Evolutionary conservation across 495 filamentous ascomycete genomes (phyloP), one percentile per base, ranked within the genome.

Genomic region (Niebla homalea): DNA sequence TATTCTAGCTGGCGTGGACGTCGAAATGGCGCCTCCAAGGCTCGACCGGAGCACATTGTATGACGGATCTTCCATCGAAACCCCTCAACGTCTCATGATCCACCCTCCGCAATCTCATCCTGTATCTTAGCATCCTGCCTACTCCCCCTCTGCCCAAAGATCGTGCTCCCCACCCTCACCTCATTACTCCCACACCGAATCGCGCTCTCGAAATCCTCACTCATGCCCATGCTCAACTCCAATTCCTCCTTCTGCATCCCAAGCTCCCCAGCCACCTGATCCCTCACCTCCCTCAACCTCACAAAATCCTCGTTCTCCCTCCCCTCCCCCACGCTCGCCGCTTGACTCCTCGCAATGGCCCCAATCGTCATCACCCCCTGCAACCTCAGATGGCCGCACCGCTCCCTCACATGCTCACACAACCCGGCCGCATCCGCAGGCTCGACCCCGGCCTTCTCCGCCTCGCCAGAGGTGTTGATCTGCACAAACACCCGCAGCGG

Each of bases 291-390:
- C 37, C 64, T 70, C 64, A 98, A 63, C 21, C 64, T 57, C 10
- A 78, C 55, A 60, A 97, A 97, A 68, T 98, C 92, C 64, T 89
- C 87, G 67, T 98, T 98, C 67, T 90, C 85, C 18, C 70, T 78
- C 52, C 86, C 90, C 6, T 75, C 57, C 20, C 78, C 81, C 10
- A 78, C 80, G 3, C 73, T 84, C 29, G 29, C 5, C 14, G 16
- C 45, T 57, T 76, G 70, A 22, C 82, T 88, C 49, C 89, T 66
- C 44, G 87, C 89, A 60, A 98, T 92, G 16, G 88, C 87, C 1
- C 92, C 92, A 59, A 98, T 97, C 1, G 92, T 98, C 92, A 98
- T 98, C 5, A 98, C 61, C 0, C 92, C 92, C 48, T 83, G 72
- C 18, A 98, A 62, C 38, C 76, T 68, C 26, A 98, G 65, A 61